A percentile compares a stretch with the other conserved stretches of the same genome.
phyloP scores from a whole-genome alignment of 2,329 filamentous ascomycete species.

The Paecilomyces niveus region DNA sequence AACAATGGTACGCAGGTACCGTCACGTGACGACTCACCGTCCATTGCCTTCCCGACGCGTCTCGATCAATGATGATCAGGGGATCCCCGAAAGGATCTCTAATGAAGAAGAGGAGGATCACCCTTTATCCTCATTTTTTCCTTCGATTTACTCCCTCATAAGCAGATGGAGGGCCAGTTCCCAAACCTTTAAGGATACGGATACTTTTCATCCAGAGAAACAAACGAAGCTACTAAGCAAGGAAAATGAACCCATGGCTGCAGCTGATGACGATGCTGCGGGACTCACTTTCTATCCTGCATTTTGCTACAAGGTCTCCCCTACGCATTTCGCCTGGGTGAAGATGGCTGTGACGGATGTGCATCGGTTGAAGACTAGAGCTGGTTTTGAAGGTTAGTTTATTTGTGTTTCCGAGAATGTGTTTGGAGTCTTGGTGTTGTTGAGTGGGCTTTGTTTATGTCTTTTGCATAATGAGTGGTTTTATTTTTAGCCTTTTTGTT shows the following conservation, averaged over 20 bases:
- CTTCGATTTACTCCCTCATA: no score
- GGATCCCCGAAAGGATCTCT: neutral
- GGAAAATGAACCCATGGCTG: constrained; percentile 1
- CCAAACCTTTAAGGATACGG: no score
- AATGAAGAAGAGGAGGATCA: no score
- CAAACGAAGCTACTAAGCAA: neutral
- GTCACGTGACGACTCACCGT: neutral
- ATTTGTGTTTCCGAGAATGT: neutral
- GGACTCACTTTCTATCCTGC: constrained; percentile 46
- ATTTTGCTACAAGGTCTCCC: constrained; percentile 53
- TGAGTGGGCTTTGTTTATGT: neutral
- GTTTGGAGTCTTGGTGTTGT: no score
- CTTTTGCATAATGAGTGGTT: no score
- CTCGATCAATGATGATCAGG: neutral
- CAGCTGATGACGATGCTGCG: constrained; percentile 7
- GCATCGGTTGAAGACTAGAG: constrained; percentile 42
- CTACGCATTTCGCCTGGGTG: constrained; percentile 58
- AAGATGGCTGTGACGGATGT: constrained; percentile 52
- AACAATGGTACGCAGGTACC: neutral
- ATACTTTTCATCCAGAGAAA: neutral
- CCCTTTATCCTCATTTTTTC: no score
- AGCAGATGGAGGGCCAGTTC: no score
- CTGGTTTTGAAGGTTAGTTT: constrained; percentile 46
- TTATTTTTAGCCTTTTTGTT: neutral
- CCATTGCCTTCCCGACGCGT: neutral